These are phyloP conservation scores for Alternaria tenuissima DNA, from an alignment of 2,329 filamentous ascomycete genomes.

Conservation along the genomic window DNA sequence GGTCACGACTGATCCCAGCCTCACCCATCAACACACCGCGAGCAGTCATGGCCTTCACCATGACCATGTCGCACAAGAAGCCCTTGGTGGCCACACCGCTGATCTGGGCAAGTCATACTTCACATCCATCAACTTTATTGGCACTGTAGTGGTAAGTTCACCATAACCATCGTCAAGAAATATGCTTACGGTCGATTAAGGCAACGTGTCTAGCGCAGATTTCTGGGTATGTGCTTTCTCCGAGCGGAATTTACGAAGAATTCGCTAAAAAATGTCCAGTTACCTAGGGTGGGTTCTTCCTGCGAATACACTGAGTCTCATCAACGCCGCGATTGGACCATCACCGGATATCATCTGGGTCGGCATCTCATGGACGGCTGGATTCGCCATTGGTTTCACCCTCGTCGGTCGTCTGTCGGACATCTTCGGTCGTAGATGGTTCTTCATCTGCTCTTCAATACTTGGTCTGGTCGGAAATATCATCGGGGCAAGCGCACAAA, in stretches of 20 bases:
- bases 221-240: slow-evolving; percentile 19
- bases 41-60: slow-evolving; percentile 35
- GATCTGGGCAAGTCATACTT: slow-evolving; percentile 40
- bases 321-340: slow-evolving; percentile 51
- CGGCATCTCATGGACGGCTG: slow-evolving; percentile 45
- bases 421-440: slow-evolving; percentile 50
- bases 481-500: slow-evolving; percentile 48
- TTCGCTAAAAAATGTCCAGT: not conserved
- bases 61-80: slow-evolving; percentile 40
- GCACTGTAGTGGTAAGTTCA: slow-evolving; percentile 40
- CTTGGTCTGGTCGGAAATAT: slow-evolving; percentile 48
- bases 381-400: slow-evolving; percentile 49
- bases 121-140: slow-evolving; percentile 36
- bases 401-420: slow-evolving; percentile 51
- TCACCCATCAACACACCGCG: slow-evolving; percentile 16
- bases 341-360: slow-evolving; percentile 52
- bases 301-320: slow-evolving; percentile 40
- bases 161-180: too few relatives aligned
- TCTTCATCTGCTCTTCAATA: slow-evolving; percentile 47
- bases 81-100: slow-evolving; percentile 35
- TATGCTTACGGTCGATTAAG: slow-evolving; percentile 16
- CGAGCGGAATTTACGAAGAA: not conserved
- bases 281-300: slow-evolving; percentile 45
- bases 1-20: slow-evolving; percentile 7
- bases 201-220: slow-evolving; percentile 45